Evolutionary conservation across 306 rosid genomes (phyloP), one percentile per base, ranked within the genome.

Genomic region (Sesbania bispinosa): DNA sequence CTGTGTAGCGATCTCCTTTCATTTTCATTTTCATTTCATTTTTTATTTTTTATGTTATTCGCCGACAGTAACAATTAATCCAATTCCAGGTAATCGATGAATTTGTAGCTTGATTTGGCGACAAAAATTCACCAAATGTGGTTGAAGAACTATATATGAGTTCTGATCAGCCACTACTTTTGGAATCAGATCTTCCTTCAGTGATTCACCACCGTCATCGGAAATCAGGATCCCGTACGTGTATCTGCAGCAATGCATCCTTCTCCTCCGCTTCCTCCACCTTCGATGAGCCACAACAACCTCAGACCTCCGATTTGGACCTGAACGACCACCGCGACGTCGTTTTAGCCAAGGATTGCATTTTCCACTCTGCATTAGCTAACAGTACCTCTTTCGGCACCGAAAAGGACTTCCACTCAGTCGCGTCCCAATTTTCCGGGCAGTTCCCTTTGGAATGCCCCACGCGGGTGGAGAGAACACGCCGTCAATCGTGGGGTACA

Each of bases 371-470:
- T 6, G 77, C 78, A 26, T 53, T 80, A 5, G 33, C 57, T 11
- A 26, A 33, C 19, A 55, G 20, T 20, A 14, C 32, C 61, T 43
- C 81, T 50, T 45, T 62, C 38, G 54, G 48, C 29, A 41, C 72
- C 16, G 76, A 65, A 6, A 75, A 32, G 66, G 86, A 75, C 10
- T 61, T 67, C 3, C 24, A 21, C 41, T 62, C 74, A 1, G 54
- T 50, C 2, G 88, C 77, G 64, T 23, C 76, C 10, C 62, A 41
- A 71, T 67, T 67, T 35, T 71, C 78, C 29, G 69, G 62, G 78
- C 86, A 67, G 87, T 66, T 82, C 59, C 88, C 82, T 18, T 76
- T 85, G 87, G 93, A 67, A 80, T 77, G 84, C 93, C 78, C 89
- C 87, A 60, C 85, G 26, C 77, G 41, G 68, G 38, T 1, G 38